A percentile compares a stretch with the other conserved stretches of the same genome.
Conservation (phyloP, 345 rosid species). For the Mercurialis annua region DNA sequence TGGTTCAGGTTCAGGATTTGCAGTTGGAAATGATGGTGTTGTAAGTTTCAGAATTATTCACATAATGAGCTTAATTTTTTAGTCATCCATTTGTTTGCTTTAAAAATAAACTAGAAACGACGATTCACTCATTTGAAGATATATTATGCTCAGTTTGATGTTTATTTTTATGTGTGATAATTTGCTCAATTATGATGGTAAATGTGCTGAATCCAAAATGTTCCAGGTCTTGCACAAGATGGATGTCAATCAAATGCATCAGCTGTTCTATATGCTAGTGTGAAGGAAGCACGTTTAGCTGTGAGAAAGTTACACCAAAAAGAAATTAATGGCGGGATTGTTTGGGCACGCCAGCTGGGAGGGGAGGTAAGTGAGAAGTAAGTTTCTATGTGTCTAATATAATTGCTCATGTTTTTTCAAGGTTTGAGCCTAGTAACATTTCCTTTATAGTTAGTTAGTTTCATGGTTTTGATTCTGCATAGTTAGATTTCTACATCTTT, state of each 20-base stretch:
- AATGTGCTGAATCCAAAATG: conserved; percentile 7
- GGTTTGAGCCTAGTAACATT: not conserved
- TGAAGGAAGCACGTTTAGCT: conserved; percentile 68
- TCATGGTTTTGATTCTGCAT: not conserved
- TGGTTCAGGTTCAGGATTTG: not conserved
- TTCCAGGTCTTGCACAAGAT: conserved; percentile 78
- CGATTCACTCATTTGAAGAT: not conserved
- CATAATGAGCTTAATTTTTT: not conserved
- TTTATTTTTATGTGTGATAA: not conserved
- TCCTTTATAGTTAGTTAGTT: not conserved
- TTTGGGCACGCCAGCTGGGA: conserved; percentile 98
- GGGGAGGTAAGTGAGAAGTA: conserved; percentile 67
- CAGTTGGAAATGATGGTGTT: not conserved
- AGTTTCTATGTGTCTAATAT: not conserved
- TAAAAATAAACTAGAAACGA: not conserved
- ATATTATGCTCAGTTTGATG: not conserved
- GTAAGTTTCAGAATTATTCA: not conserved
- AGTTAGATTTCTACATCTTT: not conserved
- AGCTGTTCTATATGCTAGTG: conserved; percentile 76
- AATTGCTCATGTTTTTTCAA: not conserved
- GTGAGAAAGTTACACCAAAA: conserved; percentile 65
- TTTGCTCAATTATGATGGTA: conserved; percentile 17
- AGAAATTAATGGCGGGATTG: conserved; percentile 51
- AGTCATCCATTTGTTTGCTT: not conserved
- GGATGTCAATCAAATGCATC: conserved; percentile 89